Conservation (phyloP, 2,329 filamentous ascomycete species). For the Dactylonectria macrodidyma region DNA sequence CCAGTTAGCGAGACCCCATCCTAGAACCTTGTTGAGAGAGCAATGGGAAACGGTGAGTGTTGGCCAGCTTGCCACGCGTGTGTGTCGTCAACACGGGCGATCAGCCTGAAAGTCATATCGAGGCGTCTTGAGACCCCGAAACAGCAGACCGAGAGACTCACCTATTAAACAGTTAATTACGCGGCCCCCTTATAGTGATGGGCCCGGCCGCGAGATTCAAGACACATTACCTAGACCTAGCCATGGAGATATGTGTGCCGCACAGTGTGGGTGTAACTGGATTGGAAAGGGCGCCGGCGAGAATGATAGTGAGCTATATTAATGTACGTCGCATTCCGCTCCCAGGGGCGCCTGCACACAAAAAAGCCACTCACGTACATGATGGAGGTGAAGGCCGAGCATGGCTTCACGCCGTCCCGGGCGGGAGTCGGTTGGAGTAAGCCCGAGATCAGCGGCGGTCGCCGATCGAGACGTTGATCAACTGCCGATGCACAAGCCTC, state of each 20-base stretch:
- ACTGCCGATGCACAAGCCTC: not conserved
- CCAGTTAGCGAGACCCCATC: conserved; percentile 10
- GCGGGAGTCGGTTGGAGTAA: not conserved
- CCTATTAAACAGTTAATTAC: conserved; percentile 13
- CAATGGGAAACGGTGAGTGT: not conserved
- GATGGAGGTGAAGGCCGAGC: not conserved
- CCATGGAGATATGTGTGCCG: conserved; percentile 12
- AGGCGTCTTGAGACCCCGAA: conserved; percentile 5
- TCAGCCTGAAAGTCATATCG: conserved; percentile 8
- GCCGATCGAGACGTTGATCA: not conserved
- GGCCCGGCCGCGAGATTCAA: conserved; percentile 9
- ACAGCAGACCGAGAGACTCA: conserved; percentile 11
- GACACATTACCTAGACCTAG: conserved; percentile 1
- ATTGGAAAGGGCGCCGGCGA: conserved; percentile 16
- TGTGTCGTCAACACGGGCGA: conserved; percentile 21
- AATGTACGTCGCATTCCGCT: conserved; percentile 19
- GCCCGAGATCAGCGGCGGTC: not conserved
- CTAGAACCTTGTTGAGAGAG: conserved; percentile 1
- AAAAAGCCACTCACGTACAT: not conserved
- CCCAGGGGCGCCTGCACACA: not conserved
- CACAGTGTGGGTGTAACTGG: conserved; percentile 12
- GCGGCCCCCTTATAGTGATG: conserved; percentile 12
- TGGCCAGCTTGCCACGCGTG: conserved; percentile 18
- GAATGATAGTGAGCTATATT: conserved; percentile 1
- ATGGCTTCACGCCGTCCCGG: not conserved